These are phyloP conservation scores for Nemania sp. DNA, from an alignment of 2,329 filamentous ascomycete genomes.

Conservation along the genomic window DNA sequence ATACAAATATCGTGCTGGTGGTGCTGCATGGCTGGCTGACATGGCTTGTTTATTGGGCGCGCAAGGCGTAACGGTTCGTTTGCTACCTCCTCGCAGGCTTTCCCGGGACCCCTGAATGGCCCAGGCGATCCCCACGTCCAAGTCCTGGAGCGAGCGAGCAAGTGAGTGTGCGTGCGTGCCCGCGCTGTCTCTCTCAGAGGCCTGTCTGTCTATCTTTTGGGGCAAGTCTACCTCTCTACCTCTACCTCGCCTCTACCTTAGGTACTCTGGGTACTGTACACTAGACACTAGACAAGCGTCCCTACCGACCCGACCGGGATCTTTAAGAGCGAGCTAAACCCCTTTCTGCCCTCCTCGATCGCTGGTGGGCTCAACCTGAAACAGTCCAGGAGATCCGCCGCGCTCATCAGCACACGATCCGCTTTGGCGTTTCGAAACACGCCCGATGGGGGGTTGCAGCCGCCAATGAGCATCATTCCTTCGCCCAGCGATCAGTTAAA, in stretches of 20 bases:
- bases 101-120: conserved; percentile 29
- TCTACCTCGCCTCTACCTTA: neutral
- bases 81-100: conserved; percentile 17
- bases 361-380: conserved; percentile 50
- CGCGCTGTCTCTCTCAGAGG: neutral
- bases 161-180: neutral
- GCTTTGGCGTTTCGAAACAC: conserved; percentile 51
- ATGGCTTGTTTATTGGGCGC: conserved; percentile 34
- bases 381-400: conserved; percentile 46
- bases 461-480: conserved; percentile 31
- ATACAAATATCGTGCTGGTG: conserved; percentile 16
- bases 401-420: conserved; percentile 37
- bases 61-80: conserved; percentile 34
- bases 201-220: too few species aligned
- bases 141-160: neutral
- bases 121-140: conserved; percentile 18
- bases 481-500: conserved; percentile 38
- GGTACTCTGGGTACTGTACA: neutral
- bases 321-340: conserved; percentile 30
- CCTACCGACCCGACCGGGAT: conserved; percentile 24
- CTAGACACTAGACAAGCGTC: conserved; percentile 1
- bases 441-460: conserved; percentile 37
- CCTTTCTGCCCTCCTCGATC: conserved; percentile 31
- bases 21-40: conserved; percentile 25
- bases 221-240: too few species aligned